Evolutionary conservation across 2,329 filamentous ascomycete species (phyloP), one percentile per base, ranked within the genome.

Genomic region (Emergomyces africanus): DNA sequence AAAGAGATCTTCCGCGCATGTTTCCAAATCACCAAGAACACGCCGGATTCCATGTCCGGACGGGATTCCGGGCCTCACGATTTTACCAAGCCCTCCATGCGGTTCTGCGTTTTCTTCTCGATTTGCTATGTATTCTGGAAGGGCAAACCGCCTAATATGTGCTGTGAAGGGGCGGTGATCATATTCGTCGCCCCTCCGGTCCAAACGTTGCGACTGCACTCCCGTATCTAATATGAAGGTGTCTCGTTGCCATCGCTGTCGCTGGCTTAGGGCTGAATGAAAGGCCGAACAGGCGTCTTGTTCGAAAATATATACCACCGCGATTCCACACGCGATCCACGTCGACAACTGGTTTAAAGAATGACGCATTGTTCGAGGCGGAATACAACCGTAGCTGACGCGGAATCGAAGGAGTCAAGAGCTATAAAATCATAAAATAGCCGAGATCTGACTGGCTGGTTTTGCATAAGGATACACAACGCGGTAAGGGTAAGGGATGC

Each of bases 21-120:
- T 62, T 41, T 62, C 54, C n/a, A 62, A 48, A 44, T 62, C 61
- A 8, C 61, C 61, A 39, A 61, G 42, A 20, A 62, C 25, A n/a
- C 57, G 59, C 39, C 61, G 56, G 44, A 54, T 14, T 0, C 50
- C 57, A 37, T 46, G 35, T 6, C 30, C 35, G 18, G 54, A 59
- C 28, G 57, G 57, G 25, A 58, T 48, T 10, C 44, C 28, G 6
- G 46, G 35, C 23, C 18, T 55, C 35, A 23, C 6, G 30, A 44
- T 28, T 46, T 59, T 41, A 15, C 42, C 49, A 35, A n/a, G 37
- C 5, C 48, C 39, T 10, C 25, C 50, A 49, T 46, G 37, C 15
- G 42, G 5, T 10, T 30, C 41, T 12, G 14, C 46, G 4, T 35
- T 30, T 23, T 3, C 59, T 15, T 12, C 35, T n/a, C 35, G 41